Evolutionary conservation across 768 basidiomycete species (phyloP), one percentile per base, ranked within the genome.

Genomic region (Auricularia heimuer): DNA sequence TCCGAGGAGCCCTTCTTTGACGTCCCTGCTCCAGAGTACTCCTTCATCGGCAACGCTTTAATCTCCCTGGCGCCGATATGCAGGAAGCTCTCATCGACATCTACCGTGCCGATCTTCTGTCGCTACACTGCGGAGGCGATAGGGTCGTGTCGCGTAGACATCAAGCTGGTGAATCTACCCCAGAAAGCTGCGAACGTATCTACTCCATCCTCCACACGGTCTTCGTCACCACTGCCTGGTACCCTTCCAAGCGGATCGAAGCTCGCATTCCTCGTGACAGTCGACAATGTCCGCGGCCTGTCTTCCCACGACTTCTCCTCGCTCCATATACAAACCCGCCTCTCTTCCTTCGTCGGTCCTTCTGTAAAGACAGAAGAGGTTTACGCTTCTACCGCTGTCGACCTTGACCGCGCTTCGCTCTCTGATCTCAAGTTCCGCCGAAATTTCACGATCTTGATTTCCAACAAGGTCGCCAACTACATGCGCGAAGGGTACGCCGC

Each of bases 91-190:
- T 88, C 91, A 2, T 89, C 87, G 1, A 81, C 83, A 2, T 86
- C 85, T n/a, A 83, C 81, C 0, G 84, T 91, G 16, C 94, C 94
- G 1, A 94, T 99, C 71, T 92, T 93, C 74, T 96, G 93, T 72
- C 86, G 90, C 37, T 96, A 95, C 71, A 97, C 94, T 1, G 83
- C 92, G 60, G 96, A 98, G 73, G 95, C 95, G 1, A 94, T 98
- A 68, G 97, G 96, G 1, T 93, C 92, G 34, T 98, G 95, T 77
- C 85, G 93, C 29, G 81, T 97, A 63, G 86, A 89, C 68, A 81
- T 97, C 75, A 91, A 87, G 76, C 82, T 93, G 54, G 82, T 89
- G 68, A 92, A 86, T 67, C 74, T 84, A 51, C 80, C 88, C 2
- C 75, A 6, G 85, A 83, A 75, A 81, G 87, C 72, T 51, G 74